Conservation (phyloP, 2,329 filamentous ascomycete species). For the Fusarium temperatum region DNA sequence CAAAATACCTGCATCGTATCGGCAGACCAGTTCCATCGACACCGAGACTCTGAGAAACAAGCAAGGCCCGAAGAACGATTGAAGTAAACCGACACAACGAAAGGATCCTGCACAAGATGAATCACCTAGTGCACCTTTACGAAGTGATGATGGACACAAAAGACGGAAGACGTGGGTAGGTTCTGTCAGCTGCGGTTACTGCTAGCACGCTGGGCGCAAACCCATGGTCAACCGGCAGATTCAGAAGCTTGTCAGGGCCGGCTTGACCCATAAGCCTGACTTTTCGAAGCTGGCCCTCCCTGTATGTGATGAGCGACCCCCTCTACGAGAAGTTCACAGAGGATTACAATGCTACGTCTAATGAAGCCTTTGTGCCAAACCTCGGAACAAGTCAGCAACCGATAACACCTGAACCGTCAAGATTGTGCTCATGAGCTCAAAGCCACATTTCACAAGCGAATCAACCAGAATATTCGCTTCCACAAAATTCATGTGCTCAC, state of each 20-base stretch:
- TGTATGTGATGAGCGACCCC: not conserved
- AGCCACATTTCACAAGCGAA: not conserved
- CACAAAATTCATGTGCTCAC: not conserved
- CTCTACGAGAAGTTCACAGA: not conserved
- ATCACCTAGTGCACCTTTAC: too few species aligned
- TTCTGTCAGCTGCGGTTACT: not conserved
- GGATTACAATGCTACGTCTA: not conserved
- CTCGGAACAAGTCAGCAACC: too few species aligned
- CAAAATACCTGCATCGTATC: not conserved
- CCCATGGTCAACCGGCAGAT: not conserved
- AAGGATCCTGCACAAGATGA: accelerated
- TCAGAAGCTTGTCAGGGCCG: not conserved
- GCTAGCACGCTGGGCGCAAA: conserved; percentile 4
- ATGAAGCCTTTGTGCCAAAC: too few species aligned
- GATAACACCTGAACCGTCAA: too few species aligned
- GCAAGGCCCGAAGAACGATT: too few species aligned
- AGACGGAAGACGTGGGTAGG: not conserved
- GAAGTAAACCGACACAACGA: accelerated
- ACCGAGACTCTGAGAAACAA: accelerated
- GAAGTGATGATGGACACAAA: not conserved
- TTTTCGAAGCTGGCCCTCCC: conserved; percentile 8
- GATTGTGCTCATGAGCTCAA: not conserved
- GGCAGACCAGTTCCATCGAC: not conserved
- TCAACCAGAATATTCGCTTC: not conserved
- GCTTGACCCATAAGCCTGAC: not conserved